A percentile compares a stretch with the other conserved stretches of the same genome.
phyloP scores from a whole-genome alignment of 352 stramenopile genomes.

The Globisporangium perplexum region DNA sequence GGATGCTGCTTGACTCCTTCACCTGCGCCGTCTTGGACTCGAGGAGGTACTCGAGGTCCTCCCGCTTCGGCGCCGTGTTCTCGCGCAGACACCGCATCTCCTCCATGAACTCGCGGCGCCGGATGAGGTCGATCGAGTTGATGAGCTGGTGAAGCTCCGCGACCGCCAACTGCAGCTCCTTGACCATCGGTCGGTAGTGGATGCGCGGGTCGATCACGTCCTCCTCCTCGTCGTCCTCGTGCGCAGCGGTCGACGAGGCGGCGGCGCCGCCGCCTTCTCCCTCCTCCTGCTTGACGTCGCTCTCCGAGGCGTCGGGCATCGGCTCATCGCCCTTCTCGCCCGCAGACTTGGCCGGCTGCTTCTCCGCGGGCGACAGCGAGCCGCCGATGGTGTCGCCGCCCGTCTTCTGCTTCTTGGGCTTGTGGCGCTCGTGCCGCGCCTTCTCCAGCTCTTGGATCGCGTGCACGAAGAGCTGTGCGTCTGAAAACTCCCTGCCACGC shows the following conservation, averaged over 20 bases:
- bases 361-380: slow-evolving; percentile 9
- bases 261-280: slow-evolving; percentile 31
- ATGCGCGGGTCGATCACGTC: slow-evolving; percentile 84
- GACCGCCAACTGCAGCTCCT: slow-evolving; percentile 69
- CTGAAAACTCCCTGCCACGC: slow-evolving; percentile 75
- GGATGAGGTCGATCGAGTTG: slow-evolving; percentile 85
- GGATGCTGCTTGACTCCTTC: slow-evolving; percentile 67
- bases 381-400: slow-evolving; percentile 2
- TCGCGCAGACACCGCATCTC: slow-evolving; percentile 85
- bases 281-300: slow-evolving; percentile 18
- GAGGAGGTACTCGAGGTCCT: slow-evolving; percentile 75
- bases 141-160: slow-evolving; percentile 83
- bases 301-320: slow-evolving; percentile 17
- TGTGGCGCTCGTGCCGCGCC: slow-evolving; percentile 47
- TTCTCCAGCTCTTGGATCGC: slow-evolving; percentile 79
- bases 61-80: slow-evolving; percentile 74
- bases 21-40: slow-evolving; percentile 73
- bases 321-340: slow-evolving; percentile 10
- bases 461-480: slow-evolving; percentile 78
- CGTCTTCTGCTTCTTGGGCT: slow-evolving; percentile 48
- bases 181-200: slow-evolving; percentile 82
- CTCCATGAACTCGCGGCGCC: slow-evolving; percentile 71
- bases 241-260: slow-evolving; percentile 4
- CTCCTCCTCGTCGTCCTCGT: slow-evolving; percentile 36
- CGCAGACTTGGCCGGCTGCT: slow-evolving; percentile 6